Evolutionary conservation across 2,329 filamentous ascomycete genomes (phyloP).

Genomic region (Thielaviopsis euricoi): DNA sequence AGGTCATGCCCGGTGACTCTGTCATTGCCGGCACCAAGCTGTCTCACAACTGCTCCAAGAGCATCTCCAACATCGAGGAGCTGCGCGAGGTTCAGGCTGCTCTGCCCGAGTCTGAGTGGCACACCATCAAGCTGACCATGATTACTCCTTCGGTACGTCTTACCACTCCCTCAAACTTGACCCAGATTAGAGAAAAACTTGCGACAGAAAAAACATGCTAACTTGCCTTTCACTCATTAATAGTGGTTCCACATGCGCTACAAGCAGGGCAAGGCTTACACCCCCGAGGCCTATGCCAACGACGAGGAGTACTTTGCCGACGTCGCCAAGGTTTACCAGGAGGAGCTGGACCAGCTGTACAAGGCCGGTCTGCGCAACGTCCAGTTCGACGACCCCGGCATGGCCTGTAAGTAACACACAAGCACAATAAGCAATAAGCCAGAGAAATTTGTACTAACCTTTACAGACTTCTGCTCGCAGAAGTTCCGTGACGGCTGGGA

Average conservation of each 20-base stretch:
- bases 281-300: conserved; percentile 15
- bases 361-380: conserved; percentile 46
- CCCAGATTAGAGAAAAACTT: conserved; percentile 12
- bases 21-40: conserved; percentile 35
- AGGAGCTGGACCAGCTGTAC: conserved; percentile 44
- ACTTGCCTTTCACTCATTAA: conserved; percentile 7
- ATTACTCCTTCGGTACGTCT: conserved; percentile 28
- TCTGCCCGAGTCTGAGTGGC: conserved; percentile 31
- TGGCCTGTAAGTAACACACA: conserved; percentile 37
- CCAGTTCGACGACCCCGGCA: conserved; percentile 51
- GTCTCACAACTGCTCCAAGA: conserved; percentile 24
- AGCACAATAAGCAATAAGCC: not conserved
- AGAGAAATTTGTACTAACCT: conserved; percentile 5
- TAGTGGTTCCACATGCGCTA: conserved; percentile 18
- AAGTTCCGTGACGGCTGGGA: conserved; percentile 56
- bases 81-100: conserved; percentile 29
- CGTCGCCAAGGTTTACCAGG: conserved; percentile 48
- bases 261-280: conserved; percentile 16
- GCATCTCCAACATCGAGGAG: conserved; percentile 32
- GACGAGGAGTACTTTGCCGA: conserved; percentile 44
- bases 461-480: conserved; percentile 54
- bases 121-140: conserved; percentile 36
- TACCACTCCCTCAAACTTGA: conserved; percentile 20
- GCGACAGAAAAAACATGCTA: not conserved
- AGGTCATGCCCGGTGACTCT: conserved; percentile 40